Evolutionary conservation across 495 filamentous ascomycete species (phyloP), one percentile per base, ranked within the genome.

Genomic region (Aspergillus funiculosus): DNA sequence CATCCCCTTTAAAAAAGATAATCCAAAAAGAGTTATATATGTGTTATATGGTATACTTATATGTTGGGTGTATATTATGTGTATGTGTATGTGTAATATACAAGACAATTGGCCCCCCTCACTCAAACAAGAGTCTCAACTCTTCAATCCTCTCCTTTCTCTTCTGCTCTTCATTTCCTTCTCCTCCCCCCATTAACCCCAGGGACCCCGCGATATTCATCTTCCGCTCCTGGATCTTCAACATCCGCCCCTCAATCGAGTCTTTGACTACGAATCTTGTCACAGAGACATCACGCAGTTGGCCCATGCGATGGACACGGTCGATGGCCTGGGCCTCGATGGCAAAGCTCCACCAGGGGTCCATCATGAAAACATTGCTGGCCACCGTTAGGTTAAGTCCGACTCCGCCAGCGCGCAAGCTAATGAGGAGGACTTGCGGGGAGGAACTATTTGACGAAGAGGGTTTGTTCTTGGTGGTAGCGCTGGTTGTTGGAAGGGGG

Each of bases 291-390:
- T 90, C 87, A 22, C 82, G 77, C 22, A 82, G 77, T 60, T 99
- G 94, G 0, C 94, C 94, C 91, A 99, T 95, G 6, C 94, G 80
- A 67, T 99, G 94, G n/a, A 99, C 89, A 3, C 94, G 85, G 69
- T 99, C 94, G 52, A 99, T 95, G 18, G 94, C 94, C 62, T 99
- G 94, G 7, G 89, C 88, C 63, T 99, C 94, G 18, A 97, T 81
- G 3, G 94, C 90, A 61, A 87, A 96, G 51, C 87, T 92, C 94
- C 94, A 99, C 94, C 94, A 99, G 0, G 94, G 91, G 64, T 99
- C 94, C 91, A 96, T 95, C 85, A 99, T 89, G 61, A 83, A 96
- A 8, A 97, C 94, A 41, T 85, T 72, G 52, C 81, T 86, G 11
- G 92, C 92, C 41, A 78, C 78, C 3, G 90, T 96, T 31, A 99